Evolutionary conservation across 306 rosid species (phyloP).

Genomic region (Quillaja saponaria): DNA sequence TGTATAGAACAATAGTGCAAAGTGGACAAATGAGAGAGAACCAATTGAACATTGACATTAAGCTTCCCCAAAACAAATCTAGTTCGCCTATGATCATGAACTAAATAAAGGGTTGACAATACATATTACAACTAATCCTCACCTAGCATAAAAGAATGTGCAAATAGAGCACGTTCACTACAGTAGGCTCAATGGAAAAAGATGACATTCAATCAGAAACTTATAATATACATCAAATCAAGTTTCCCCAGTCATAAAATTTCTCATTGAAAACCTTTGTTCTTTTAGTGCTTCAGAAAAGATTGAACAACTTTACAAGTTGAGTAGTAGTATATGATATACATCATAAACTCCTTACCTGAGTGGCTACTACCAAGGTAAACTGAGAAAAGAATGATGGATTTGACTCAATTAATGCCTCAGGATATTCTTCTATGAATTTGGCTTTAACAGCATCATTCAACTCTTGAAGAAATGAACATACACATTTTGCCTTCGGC

Average conservation of each 20-base stretch:
- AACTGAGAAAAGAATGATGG: conserved; percentile 93
- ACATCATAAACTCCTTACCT: conserved; percentile 43
- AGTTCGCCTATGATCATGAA: neutral
- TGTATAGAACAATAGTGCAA: no score
- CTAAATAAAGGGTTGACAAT: neutral
- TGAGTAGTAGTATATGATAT: no score
- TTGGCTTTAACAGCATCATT: conserved; percentile 96
- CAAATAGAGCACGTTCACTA: no score
- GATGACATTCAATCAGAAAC: conserved; percentile 7
- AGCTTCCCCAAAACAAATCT: no score
- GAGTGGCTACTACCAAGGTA: conserved; percentile 89
- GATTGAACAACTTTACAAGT: no score
- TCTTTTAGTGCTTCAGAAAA: no score
- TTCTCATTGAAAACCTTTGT: neutral
- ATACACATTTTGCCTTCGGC: conserved; percentile 88
- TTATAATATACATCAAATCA: conserved; percentile 6
- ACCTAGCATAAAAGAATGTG: no score
- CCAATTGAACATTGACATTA: no score
- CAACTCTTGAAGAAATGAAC: conserved; percentile 94
- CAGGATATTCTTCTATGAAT: conserved; percentile 88
- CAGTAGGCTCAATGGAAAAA: neutral
- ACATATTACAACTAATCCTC: no score
- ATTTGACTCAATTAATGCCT: conserved; percentile 70
- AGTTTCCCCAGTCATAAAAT: neutral
- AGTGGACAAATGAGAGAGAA: no score